These are phyloP conservation scores for Trichoderma virens DNA, from an alignment of 495 filamentous ascomycete genomes.

Conservation along the genomic window DNA sequence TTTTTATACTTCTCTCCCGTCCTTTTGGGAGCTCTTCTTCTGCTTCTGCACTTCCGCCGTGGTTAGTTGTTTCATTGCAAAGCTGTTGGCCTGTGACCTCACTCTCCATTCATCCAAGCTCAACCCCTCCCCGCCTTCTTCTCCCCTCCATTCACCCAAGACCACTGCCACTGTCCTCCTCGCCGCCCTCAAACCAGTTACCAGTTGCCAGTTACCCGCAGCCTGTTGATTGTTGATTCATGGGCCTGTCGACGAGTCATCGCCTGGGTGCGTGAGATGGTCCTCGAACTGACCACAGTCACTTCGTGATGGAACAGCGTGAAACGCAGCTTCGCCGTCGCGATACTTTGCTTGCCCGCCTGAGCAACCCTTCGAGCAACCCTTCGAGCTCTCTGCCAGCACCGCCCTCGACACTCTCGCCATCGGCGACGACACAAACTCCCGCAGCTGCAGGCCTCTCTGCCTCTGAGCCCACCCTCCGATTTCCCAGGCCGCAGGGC, in stretches of 20 bases:
- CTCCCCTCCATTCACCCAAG: not conserved
- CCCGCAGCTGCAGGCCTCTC: conserved; percentile 16
- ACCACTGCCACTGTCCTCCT: not conserved
- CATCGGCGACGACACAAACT: not conserved
- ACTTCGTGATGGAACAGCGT: conserved; percentile 38
- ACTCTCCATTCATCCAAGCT: conserved; percentile 11
- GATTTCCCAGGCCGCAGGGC: conserved; percentile 42
- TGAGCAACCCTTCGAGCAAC: not conserved
- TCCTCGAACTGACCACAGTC: conserved; percentile 23
- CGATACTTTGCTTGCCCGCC: not conserved
- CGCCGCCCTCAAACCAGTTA: too few species aligned
- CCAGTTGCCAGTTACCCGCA: conserved; percentile 5
- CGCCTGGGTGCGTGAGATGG: conserved; percentile 20
- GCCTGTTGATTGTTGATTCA: conserved; percentile 21
- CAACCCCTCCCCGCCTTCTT: conserved; percentile 9
- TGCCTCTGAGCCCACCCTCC: conserved; percentile 33
- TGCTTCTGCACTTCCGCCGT: conserved; percentile 12
- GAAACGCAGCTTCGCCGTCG: conserved; percentile 10
- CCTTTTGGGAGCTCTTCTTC: not conserved
- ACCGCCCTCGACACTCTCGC: not conserved
- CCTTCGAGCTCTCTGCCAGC: not conserved
- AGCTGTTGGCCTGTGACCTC: conserved; percentile 19
- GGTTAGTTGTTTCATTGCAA: conserved; percentile 15
- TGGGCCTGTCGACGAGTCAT: not conserved
- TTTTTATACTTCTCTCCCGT: not conserved